These are phyloP conservation scores for Arabidopsis thaliana DNA, from an alignment of 345 rosid genomes.

Conservation along the genomic window DNA sequence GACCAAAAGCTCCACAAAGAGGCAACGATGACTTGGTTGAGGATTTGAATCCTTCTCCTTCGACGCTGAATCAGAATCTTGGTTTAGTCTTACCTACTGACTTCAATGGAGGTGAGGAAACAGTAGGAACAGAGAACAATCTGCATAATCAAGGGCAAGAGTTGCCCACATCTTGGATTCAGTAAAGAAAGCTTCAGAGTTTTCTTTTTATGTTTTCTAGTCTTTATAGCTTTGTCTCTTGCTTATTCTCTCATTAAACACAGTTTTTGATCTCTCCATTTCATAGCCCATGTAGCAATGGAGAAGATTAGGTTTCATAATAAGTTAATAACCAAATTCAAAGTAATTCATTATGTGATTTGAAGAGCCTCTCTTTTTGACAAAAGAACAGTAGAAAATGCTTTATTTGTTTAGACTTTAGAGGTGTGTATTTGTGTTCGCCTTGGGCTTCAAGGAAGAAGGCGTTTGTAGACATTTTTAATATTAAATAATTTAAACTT, in stretches of 20 bases:
- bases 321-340: neutral
- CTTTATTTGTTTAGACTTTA: neutral
- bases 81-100: conserved; percentile 11
- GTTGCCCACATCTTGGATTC: conserved; percentile 20
- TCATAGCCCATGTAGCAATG: conserved; percentile 9
- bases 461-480: neutral
- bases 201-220: neutral
- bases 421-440: neutral
- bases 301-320: conserved; percentile 24
- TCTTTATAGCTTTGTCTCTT: conserved; percentile 9
- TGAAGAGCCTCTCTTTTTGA: neutral
- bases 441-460: neutral
- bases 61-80: conserved; percentile 23
- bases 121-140: conserved; percentile 32
- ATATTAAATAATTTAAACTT: neutral
- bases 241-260: conserved; percentile 6
- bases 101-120: neutral
- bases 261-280: conserved; percentile 20
- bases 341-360: conserved; percentile 1
- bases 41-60: neutral
- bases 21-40: neutral
- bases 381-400: conserved; percentile 4
- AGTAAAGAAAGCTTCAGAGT: conserved; percentile 21
- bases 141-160: conserved; percentile 1
- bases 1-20: neutral